Evolutionary conservation across 768 basidiomycete species (phyloP).

Genomic region (Tephrocybe sp.): DNA sequence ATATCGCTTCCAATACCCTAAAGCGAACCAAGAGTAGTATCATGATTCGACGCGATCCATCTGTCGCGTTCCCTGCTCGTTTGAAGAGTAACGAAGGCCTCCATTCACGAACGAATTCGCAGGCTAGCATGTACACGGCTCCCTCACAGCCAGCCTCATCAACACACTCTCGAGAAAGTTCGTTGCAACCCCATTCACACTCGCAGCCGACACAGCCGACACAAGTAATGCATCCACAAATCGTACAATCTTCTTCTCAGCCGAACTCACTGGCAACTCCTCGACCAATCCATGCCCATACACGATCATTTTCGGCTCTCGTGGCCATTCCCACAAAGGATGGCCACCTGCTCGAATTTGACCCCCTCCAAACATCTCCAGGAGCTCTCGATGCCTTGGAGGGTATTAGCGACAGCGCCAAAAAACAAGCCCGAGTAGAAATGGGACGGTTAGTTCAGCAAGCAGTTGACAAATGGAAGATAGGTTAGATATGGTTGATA

Average conservation of each 20-base stretch:
- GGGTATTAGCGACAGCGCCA: slow-evolving; percentile 77
- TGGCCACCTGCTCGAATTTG: slow-evolving; percentile 81
- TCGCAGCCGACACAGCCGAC: slow-evolving; percentile 14
- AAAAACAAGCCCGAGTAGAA: slow-evolving; percentile 77
- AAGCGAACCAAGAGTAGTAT: slow-evolving; percentile 59
- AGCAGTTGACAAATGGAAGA: slow-evolving; percentile 76
- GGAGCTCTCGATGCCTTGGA: slow-evolving; percentile 70
- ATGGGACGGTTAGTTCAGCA: slow-evolving; percentile 71
- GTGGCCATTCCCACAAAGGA: slow-evolving; percentile 80
- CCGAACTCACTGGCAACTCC: slow-evolving; percentile 30
- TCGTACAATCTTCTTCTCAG: slow-evolving; percentile 26
- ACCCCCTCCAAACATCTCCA: slow-evolving; percentile 74
- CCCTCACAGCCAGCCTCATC: slow-evolving; percentile 35
- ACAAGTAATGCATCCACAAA: slow-evolving; percentile 18
- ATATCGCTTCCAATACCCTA: slow-evolving; percentile 28
- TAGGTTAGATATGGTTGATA: slow-evolving; percentile 30
- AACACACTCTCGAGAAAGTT: slow-evolving; percentile 43
- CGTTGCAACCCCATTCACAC: slow-evolving; percentile 24
- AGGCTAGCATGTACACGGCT: slow-evolving; percentile 43
- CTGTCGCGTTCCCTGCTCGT: slow-evolving; percentile 32
- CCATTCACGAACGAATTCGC: slow-evolving; percentile 52
- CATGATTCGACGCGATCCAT: slow-evolving; percentile 58
- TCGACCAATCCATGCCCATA: slow-evolving; percentile 29
- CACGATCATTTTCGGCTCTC: slow-evolving; percentile 49
- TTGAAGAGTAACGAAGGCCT: slow-evolving; percentile 20